phyloP scores from a whole-genome alignment of 345 rosid species.

The Camelina neglecta region DNA sequence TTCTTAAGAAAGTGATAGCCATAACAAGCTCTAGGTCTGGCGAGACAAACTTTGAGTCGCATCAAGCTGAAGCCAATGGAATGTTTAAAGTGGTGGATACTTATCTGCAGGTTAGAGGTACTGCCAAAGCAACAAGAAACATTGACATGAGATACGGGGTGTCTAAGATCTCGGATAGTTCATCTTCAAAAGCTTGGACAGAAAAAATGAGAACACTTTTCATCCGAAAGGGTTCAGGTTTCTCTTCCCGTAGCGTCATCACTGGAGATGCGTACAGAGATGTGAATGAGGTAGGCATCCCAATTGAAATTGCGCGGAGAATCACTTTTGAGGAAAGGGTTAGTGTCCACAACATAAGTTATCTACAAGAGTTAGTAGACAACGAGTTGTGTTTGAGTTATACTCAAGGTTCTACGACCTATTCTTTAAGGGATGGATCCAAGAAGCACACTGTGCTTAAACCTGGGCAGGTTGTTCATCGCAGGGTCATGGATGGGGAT shows the following conservation, averaged over 20 bases:
- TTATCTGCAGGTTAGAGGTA: slow-evolving; percentile 83
- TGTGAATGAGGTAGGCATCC: slow-evolving; percentile 88
- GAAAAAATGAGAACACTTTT: slow-evolving; percentile 89
- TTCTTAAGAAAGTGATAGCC: slow-evolving; percentile 71
- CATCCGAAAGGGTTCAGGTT: slow-evolving; percentile 93
- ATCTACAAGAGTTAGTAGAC: slow-evolving; percentile 79
- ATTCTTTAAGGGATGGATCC: slow-evolving; percentile 87
- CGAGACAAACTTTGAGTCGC: slow-evolving; percentile 82
- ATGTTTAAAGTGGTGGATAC: slow-evolving; percentile 71
- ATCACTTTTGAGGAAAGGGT: slow-evolving; percentile 95
- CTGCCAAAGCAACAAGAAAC: slow-evolving; percentile 69
- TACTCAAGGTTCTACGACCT: slow-evolving; percentile 72
- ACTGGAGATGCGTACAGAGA: slow-evolving; percentile 85
- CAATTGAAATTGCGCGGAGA: slow-evolving; percentile 79
- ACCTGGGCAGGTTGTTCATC: slow-evolving; percentile 86
- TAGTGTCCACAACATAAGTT: slow-evolving; percentile 58
- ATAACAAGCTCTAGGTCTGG: slow-evolving; percentile 80
- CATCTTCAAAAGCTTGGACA: slow-evolving; percentile 88
- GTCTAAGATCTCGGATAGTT: slow-evolving; percentile 54
- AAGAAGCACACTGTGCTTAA: slow-evolving; percentile 82
- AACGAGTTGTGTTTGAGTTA: slow-evolving; percentile 73
- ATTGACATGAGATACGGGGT: slow-evolving; percentile 66
- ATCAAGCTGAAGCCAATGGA: slow-evolving; percentile 73
- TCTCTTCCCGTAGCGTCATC: slow-evolving; percentile 94
- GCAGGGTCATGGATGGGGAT: slow-evolving; percentile 93